Percentiles rank a stretch among this genome's conserved stretches.
Conservation (phyloP, 176 grass and related monocot genomes). For the Carex kokanica region DNA sequence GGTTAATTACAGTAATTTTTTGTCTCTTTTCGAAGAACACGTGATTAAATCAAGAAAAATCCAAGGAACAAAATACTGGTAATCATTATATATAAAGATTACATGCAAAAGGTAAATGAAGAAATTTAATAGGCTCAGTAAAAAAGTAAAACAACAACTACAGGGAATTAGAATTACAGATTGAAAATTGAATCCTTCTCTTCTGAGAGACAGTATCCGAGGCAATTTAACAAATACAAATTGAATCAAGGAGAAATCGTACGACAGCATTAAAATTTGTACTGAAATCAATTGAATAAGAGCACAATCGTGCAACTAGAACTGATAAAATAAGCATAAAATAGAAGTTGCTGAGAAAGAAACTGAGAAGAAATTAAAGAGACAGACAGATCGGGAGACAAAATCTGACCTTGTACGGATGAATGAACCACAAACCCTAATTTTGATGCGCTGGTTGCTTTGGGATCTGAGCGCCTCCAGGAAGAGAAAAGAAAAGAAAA, state of each 20-base stretch:
- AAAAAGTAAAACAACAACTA: background rate
- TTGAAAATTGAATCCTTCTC: slow-evolving; percentile 15
- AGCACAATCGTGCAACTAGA: slow-evolving; percentile 7
- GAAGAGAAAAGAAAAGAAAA: too few relatives aligned
- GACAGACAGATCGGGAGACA: slow-evolving; percentile 19
- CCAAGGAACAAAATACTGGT: background rate
- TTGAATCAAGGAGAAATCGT: slow-evolving; percentile 1
- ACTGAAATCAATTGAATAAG: background rate
- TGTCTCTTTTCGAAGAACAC: background rate
- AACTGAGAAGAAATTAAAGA: background rate
- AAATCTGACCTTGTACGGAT: slow-evolving; percentile 12
- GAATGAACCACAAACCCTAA: slow-evolving; percentile 11
- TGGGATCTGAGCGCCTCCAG: background rate
- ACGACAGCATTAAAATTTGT: background rate
- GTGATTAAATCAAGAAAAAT: background rate
- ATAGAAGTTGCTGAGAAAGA: background rate
- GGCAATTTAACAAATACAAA: slow-evolving; percentile 25
- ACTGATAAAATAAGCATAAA: slow-evolving; percentile 1
- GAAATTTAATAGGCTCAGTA: background rate
- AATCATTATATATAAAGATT: too few relatives aligned
- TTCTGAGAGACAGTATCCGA: slow-evolving; percentile 13
- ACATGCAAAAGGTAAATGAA: too few relatives aligned
- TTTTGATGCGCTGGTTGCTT: background rate
- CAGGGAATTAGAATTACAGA: background rate
- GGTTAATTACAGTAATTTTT: background rate